Percentiles rank a stretch among this genome's conserved stretches.
phyloP scores from a whole-genome alignment of 1,284 basidiomycete species.

The Irpex sp. region DNA sequence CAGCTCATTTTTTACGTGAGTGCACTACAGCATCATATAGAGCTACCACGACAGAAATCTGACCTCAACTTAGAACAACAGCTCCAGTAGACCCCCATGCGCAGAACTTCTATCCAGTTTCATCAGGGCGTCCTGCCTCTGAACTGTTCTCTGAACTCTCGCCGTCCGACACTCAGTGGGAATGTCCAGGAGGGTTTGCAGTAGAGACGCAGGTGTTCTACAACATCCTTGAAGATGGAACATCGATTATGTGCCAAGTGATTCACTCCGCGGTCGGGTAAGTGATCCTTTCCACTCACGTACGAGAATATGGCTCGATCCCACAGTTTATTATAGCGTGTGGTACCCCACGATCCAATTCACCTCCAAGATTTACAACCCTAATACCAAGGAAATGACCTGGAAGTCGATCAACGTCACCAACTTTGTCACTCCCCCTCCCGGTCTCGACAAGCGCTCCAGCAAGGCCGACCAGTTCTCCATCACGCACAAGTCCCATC shows the following conservation, averaged over 20 bases:
- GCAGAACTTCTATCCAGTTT: slow-evolving; percentile 79
- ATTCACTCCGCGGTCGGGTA: slow-evolving; percentile 96
- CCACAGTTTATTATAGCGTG: slow-evolving; percentile 42
- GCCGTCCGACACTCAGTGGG: slow-evolving; percentile 78
- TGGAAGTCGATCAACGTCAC: slow-evolving; percentile 93
- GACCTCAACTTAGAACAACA: slow-evolving; percentile 38
- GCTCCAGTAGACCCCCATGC: slow-evolving; percentile 58
- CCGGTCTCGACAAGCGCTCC: slow-evolving; percentile 80
- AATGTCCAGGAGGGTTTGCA: slow-evolving; percentile 80
- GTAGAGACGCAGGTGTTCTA: slow-evolving; percentile 96
- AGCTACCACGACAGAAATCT: slow-evolving; percentile 8
- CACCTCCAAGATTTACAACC: slow-evolving; percentile 88
- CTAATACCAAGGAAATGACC: slow-evolving; percentile 68
- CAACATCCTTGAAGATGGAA: slow-evolving; percentile 80
- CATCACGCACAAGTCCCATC: slow-evolving; percentile 65
- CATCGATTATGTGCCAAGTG: slow-evolving; percentile 83
- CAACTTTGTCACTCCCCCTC: slow-evolving; percentile 78
- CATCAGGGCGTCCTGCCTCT: slow-evolving; percentile 45
- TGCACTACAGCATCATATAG: slow-evolving; percentile 18
- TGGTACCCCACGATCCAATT: slow-evolving; percentile 97
- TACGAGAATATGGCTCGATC: not conserved
- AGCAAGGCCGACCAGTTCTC: slow-evolving; percentile 91
- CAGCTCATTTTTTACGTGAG: slow-evolving; percentile 70
- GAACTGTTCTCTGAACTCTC: slow-evolving; percentile 72
- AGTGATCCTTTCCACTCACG: slow-evolving; percentile 31